These are phyloP conservation scores for Candida sojae DNA, from an alignment of 1,139 yeast species.

Conservation along the genomic window DNA sequence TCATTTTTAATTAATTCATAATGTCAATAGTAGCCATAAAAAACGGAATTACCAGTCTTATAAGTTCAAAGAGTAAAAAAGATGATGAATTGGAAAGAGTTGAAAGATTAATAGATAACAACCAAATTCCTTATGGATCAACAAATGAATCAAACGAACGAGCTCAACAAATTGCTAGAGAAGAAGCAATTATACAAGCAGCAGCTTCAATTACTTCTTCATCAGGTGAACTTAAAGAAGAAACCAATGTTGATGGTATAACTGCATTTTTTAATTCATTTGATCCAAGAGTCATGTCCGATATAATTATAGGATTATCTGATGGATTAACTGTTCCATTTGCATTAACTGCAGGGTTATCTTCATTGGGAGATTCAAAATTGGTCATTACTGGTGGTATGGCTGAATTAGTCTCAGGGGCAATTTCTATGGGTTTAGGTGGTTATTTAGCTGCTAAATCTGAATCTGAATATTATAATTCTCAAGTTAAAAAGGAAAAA, in stretches of 20 bases:
- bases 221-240: conserved; percentile 23
- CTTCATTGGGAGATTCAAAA: conserved; percentile 72
- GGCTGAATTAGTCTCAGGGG: conserved; percentile 82
- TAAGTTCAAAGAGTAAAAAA: conserved; percentile 21
- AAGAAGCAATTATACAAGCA: conserved; percentile 36
- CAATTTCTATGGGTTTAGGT: conserved; percentile 85
- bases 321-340: conserved; percentile 86
- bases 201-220: conserved; percentile 18
- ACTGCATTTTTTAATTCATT: conserved; percentile 42
- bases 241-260: conserved; percentile 20
- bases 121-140: conserved; percentile 43
- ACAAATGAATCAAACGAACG: conserved; percentile 30
- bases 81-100: conserved; percentile 38
- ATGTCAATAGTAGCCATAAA: conserved; percentile 46
- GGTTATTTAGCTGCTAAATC: conserved; percentile 80
- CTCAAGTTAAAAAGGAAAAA: conserved; percentile 73
- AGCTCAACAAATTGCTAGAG: conserved; percentile 38
- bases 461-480: conserved; percentile 69
- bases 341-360: conserved; percentile 80
- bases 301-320: conserved; percentile 73
- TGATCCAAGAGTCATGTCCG: conserved; percentile 80
- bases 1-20: background rate
- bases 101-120: conserved; percentile 34
- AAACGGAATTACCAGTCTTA: conserved; percentile 31
- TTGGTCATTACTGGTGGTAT: conserved; percentile 83